Conservation (phyloP, 176 grass and related monocot genomes). For the Triticum dicoccoides region DNA sequence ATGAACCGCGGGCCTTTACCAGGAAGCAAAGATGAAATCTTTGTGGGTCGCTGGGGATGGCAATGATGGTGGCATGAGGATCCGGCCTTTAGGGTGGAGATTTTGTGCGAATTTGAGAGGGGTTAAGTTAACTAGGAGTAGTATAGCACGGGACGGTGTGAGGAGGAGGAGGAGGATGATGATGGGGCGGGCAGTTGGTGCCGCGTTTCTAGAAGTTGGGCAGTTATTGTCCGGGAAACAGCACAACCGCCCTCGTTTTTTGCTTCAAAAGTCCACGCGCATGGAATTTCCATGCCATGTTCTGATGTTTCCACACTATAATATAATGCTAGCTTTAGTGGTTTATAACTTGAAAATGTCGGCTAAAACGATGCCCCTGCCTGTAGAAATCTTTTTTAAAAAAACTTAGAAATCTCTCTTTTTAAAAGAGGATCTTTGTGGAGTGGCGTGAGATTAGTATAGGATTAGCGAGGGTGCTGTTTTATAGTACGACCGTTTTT, state of each 20-base stretch:
- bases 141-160: no score
- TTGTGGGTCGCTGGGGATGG: not conserved
- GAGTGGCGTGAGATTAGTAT: not conserved
- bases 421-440: not conserved
- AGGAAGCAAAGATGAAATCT: not conserved
- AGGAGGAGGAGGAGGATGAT: not conserved
- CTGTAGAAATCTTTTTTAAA: not conserved
- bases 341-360: not conserved
- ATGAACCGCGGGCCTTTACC: not conserved
- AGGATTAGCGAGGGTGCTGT: not conserved
- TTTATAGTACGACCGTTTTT: not conserved
- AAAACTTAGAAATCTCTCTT: no score
- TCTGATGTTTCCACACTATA: not conserved
- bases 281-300: not conserved
- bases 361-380: not conserved
- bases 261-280: not conserved
- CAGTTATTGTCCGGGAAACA: constrained; percentile 9
- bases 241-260: not conserved
- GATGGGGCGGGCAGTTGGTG: constrained; percentile 20
- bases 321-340: not conserved
- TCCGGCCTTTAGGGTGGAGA: not conserved
- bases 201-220: not conserved
- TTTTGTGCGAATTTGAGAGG: constrained; percentile 7
- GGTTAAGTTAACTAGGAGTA: not conserved
- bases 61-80: not conserved